Evolutionary conservation across 169 alveolate genomes (phyloP), one percentile per base, ranked within the genome.

Genomic region (Cryptosporidium baileyi): DNA sequence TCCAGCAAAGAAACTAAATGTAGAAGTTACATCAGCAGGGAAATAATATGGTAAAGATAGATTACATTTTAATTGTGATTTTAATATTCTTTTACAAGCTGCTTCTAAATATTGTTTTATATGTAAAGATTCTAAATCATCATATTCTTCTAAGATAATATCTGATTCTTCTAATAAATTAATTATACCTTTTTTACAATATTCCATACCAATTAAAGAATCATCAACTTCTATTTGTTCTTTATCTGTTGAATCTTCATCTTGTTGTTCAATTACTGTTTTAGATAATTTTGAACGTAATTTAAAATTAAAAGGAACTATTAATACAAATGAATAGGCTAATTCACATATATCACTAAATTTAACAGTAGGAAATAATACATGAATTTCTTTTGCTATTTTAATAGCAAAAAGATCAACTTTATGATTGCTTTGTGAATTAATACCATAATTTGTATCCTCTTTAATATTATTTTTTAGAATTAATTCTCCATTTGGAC

Each of bases 401-500:
- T 13, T 74, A 32, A 54, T 26, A 5, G 85, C 85, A n/a, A 74
- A 3, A 22, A 54, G 30, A 40, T 74, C 85, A 17, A 24, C 49
- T 19, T 32, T 36, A 36, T 57, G 85, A 17, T 19, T 51, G n/a
- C 17, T 43, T 32, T 36, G 52, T 26, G 63, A 28, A 15, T 26
- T 47, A 38, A 51, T 9, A 17, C 41, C 41, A 28, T 0, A 28
- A 44, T 40, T 34, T 7, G 17, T 67, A 5, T 28, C 26, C 49
- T 40, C 54, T 3, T 30, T 3, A 32, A 6, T 26, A 36, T 9
- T 40, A 22, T 74, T 32, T 22, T 57, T 51, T 57, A 54, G 13
- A 17, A 45, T 59, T 5, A 74, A 67, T 6, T 54, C 67, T 9
- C 85, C 85, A 52, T 74, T 36, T 22, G 85, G 85, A 47, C 85